These are phyloP conservation scores for Mangifera indica DNA, from an alignment of 345 rosid species.

Conservation along the genomic window DNA sequence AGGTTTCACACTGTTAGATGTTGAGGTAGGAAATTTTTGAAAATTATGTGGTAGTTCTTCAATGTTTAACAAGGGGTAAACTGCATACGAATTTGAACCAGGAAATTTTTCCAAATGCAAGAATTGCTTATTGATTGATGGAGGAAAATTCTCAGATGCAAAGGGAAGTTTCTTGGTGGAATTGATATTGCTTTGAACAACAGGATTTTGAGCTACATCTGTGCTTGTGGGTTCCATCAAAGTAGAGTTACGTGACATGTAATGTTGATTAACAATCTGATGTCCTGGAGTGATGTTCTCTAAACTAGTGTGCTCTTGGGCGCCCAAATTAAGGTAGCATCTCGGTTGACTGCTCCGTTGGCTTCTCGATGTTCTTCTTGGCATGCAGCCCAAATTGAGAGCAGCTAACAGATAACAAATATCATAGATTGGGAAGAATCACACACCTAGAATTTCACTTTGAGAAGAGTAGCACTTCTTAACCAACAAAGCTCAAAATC, in stretches of 20 bases:
- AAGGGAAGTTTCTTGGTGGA: constrained; percentile 20
- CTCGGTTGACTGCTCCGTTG: constrained; percentile 46
- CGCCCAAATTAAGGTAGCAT: constrained; percentile 41
- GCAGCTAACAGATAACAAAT: constrained; percentile 51
- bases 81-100: constrained; percentile 24
- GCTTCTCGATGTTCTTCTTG: constrained; percentile 60
- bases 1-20: constrained; percentile 25
- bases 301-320: constrained; percentile 26
- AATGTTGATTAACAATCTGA: constrained; percentile 20
- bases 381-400: constrained; percentile 62
- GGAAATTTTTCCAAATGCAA: constrained; percentile 15
- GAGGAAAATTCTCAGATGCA: constrained; percentile 18
- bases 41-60: constrained; percentile 27
- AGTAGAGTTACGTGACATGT: constrained; percentile 20
- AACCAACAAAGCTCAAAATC: constrained; percentile 8
- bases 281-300: constrained; percentile 20
- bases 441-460: not conserved
- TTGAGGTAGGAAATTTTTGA: constrained; percentile 18
- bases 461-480: no score
- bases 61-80: constrained; percentile 42
- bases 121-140: constrained; percentile 12
- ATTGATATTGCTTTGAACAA: constrained; percentile 9
- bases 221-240: constrained; percentile 20
- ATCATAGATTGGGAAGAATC: constrained; percentile 3
- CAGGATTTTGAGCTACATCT: constrained; percentile 18